A percentile compares a stretch with the other conserved stretches of the same genome.
Conservation (phyloP, 345 rosid species). For the Atalantia buxifolia region DNA sequence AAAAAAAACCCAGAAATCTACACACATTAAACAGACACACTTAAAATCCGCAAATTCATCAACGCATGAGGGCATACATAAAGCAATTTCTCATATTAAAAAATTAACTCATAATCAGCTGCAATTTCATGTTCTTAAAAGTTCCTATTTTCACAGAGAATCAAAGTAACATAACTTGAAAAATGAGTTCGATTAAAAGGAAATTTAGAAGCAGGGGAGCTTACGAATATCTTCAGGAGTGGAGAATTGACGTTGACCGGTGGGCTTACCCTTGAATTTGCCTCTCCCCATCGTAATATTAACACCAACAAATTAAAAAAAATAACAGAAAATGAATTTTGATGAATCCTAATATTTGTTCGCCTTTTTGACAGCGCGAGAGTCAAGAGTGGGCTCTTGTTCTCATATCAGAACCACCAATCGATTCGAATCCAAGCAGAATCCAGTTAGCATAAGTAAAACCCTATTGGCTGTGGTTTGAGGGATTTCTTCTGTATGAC, state of each 20-base stretch:
- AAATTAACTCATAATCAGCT: too few relatives aligned
- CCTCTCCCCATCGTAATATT: constrained; percentile 46
- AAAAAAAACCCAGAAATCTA: not conserved
- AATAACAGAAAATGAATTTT: too few relatives aligned
- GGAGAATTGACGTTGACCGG: constrained; percentile 59
- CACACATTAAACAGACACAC: not conserved
- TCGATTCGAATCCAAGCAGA: not conserved
- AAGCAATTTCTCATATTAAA: not conserved
- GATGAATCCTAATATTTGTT: not conserved
- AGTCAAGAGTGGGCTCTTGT: not conserved
- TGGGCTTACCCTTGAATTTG: constrained; percentile 69
- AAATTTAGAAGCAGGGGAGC: not conserved
- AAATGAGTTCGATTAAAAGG: not conserved
- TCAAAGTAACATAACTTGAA: not conserved
- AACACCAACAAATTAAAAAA: not conserved
- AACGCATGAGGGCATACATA: not conserved
- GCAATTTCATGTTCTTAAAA: not conserved
- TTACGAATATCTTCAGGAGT: constrained; percentile 58
- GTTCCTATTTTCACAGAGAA: not conserved
- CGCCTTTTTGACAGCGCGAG: not conserved
- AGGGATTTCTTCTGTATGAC: not conserved
- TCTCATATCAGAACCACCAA: not conserved
- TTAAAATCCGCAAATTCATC: not conserved
- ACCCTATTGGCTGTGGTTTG: not conserved
- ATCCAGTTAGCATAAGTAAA: not conserved